A percentile compares a stretch with the other conserved stretches of the same genome.
These are phyloP conservation scores for Pythium brachiatum DNA, from an alignment of 352 stramenopile species.

Conservation along the genomic window DNA sequence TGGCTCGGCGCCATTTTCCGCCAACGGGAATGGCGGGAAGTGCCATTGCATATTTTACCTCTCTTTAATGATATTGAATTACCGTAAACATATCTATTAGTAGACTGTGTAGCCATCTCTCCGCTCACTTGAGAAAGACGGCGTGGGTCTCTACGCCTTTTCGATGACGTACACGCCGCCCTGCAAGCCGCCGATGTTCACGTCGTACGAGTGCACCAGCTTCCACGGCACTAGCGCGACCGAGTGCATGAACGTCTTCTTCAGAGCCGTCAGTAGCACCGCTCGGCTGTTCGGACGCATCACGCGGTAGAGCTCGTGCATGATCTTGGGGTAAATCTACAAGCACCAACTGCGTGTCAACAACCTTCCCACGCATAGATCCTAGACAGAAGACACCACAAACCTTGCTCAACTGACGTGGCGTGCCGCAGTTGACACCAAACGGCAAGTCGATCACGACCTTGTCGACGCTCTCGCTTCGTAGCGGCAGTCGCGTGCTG, in stretches of 20 bases:
- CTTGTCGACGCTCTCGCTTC: constrained; percentile 50
- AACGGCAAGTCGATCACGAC: constrained; percentile 82
- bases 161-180: constrained; percentile 55
- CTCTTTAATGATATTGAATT: constrained; percentile 11
- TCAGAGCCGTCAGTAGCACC: constrained; percentile 78
- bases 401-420: constrained; percentile 68
- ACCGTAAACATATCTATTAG: neutral
- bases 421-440: constrained; percentile 67
- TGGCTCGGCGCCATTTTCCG: neutral
- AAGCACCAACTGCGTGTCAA: neutral
- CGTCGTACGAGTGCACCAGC: constrained; percentile 47
- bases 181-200: constrained; percentile 71
- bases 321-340: constrained; percentile 73
- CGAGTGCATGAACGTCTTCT: constrained; percentile 67
- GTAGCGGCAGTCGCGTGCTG: constrained; percentile 53
- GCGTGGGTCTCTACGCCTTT: neutral
- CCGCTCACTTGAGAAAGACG: no score
- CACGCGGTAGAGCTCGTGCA: constrained; percentile 67
- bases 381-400: neutral
- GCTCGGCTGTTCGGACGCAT: constrained; percentile 48
- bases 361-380: neutral
- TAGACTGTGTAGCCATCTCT: constrained; percentile 12
- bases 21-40: neutral
- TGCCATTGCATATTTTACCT: neutral
- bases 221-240: constrained; percentile 42